A percentile compares a stretch with the other conserved stretches of the same genome.
phyloP scores from a whole-genome alignment of 345 rosid species.

The Citrus australasica region DNA sequence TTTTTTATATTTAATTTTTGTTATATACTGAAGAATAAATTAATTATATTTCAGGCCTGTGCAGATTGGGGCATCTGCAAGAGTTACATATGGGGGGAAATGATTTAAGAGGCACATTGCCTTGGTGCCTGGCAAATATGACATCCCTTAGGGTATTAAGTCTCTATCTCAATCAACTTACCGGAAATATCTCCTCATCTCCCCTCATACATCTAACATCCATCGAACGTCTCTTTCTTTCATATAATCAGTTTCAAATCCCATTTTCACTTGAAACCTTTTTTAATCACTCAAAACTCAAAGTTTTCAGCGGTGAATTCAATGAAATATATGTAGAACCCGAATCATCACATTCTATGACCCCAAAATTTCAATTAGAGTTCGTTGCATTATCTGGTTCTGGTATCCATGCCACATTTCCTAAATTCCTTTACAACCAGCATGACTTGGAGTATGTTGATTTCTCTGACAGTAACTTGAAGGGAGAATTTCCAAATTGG shows the following conservation, averaged over 20 bases:
- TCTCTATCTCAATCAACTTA: background rate
- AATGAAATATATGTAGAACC: background rate
- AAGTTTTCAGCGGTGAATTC: background rate
- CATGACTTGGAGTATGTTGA: background rate
- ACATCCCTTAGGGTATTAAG: background rate
- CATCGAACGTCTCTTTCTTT: background rate
- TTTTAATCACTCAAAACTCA: background rate
- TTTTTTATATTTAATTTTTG: too few species aligned
- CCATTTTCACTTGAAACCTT: background rate
- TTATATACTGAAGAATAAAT: too few species aligned
- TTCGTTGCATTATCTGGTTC: background rate
- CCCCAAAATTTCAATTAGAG: background rate
- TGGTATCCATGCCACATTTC: background rate
- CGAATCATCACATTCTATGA: background rate
- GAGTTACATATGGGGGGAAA: background rate
- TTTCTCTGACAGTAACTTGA: background rate
- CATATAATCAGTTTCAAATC: background rate
- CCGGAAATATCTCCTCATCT: background rate
- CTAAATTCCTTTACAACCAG: background rate
- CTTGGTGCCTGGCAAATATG: background rate
- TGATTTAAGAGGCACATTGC: background rate
- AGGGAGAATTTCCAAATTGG: background rate
- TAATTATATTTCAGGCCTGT: background rate
- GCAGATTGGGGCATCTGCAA: background rate
- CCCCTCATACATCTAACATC: background rate